Evolutionary conservation across 2,329 filamentous ascomycete genomes (phyloP).

Genomic region (Pseudogymnoascus sp.): DNA sequence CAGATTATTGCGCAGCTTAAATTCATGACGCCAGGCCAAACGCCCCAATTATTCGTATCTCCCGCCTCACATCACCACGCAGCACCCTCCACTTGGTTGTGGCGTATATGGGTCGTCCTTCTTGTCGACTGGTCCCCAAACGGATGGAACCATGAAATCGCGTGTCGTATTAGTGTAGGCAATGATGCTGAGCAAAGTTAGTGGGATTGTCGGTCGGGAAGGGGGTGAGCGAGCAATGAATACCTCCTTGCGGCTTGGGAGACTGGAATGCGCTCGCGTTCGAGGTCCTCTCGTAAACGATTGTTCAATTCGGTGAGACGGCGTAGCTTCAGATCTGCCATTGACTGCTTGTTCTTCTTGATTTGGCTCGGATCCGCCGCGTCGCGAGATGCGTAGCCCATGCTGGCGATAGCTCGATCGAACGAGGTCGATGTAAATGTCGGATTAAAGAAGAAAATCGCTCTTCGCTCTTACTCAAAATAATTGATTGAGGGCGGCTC

Average conservation of each 20-base stretch:
- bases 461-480: background rate
- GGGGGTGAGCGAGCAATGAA: constrained; percentile 27
- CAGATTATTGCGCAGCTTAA: constrained; percentile 1
- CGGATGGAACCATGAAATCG: constrained; percentile 98
- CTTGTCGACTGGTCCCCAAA: constrained; percentile 91
- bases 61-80: constrained; percentile 71
- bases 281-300: constrained; percentile 88
- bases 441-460: background rate
- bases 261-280: constrained; percentile 89
- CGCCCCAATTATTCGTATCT: constrained; percentile 11
- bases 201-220: constrained; percentile 12
- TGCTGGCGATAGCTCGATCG: background rate
- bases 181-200: constrained; percentile 62
- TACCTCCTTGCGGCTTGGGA: constrained; percentile 86
- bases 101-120: constrained; percentile 97
- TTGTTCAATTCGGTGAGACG: constrained; percentile 95
- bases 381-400: constrained; percentile 54
- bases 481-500: background rate
- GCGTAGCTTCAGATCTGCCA: constrained; percentile 95
- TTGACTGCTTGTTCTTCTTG: constrained; percentile 96
- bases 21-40: constrained; percentile 3
- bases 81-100: constrained; percentile 87
- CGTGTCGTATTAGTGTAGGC: constrained; percentile 96
- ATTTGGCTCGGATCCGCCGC: constrained; percentile 59
- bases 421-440: background rate